Conservation (phyloP, 1,284 basidiomycete species). For the Trichosporon sp. region DNA sequence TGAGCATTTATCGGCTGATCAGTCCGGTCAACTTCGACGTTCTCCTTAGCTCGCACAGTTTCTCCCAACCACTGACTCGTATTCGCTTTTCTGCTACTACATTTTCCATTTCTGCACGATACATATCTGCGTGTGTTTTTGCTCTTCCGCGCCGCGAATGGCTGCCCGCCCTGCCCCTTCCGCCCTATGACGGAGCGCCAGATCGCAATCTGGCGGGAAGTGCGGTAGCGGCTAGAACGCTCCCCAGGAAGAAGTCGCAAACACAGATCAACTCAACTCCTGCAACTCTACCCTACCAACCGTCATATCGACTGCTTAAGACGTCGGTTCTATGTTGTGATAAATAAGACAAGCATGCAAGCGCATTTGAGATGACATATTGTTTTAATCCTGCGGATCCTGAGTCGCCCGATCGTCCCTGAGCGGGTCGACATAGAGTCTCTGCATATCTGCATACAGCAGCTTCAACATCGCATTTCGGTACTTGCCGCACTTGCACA, state of each 20-base stretch:
- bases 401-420: too few species aligned
- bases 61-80: neutral
- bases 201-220: neutral
- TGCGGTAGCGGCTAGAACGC: neutral
- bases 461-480: too few species aligned
- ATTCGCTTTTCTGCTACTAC: neutral
- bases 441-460: too few species aligned
- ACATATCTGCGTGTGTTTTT: neutral
- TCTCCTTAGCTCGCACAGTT: neutral
- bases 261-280: neutral
- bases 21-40: neutral
- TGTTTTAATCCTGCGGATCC: too few species aligned
- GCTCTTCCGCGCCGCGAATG: neutral
- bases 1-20: neutral
- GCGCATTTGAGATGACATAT: neutral
- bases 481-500: neutral
- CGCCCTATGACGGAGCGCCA: neutral
- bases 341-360: slow-evolving; percentile 1
- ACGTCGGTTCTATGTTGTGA: slow-evolving; percentile 2
- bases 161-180: neutral
- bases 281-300: neutral
- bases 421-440: too few species aligned
- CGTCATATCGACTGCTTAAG: neutral
- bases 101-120: neutral
- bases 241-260: neutral